phyloP scores from a whole-genome alignment of 2,329 filamentous ascomycete genomes.

The Hymenoscyphus repandus region DNA sequence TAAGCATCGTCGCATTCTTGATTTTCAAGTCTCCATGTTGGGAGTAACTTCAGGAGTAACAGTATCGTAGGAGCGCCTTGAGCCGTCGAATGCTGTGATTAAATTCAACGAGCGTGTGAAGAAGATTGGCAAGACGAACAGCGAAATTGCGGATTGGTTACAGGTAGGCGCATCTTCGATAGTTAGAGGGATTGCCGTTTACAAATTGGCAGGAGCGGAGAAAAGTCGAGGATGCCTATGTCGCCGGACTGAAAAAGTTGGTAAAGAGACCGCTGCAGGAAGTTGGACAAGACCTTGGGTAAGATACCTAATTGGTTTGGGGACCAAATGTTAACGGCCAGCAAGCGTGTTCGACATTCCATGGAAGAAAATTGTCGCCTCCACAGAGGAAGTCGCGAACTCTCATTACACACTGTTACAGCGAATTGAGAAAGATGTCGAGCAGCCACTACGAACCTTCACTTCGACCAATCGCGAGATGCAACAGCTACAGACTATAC shows the following conservation, averaged over 20 bases:
- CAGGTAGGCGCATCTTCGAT: constrained; percentile 54
- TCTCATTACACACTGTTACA: constrained; percentile 77
- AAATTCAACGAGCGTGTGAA: constrained; percentile 83
- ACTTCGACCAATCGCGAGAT: constrained; percentile 67
- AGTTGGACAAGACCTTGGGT: constrained; percentile 80
- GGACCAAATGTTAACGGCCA: constrained; percentile 19
- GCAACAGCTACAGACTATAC: constrained; percentile 73
- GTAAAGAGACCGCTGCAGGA: constrained; percentile 69
- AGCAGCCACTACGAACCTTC: constrained; percentile 75
- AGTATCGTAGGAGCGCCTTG: constrained; percentile 62
- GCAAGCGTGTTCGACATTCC: constrained; percentile 79
- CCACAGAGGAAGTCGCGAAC: constrained; percentile 73
- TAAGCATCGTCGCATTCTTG: constrained; percentile 45
- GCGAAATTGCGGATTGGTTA: constrained; percentile 93
- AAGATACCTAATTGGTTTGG: constrained; percentile 34
- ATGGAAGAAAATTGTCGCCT: constrained; percentile 81
- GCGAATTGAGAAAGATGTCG: constrained; percentile 84
- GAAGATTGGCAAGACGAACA: constrained; percentile 79
- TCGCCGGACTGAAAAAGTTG: constrained; percentile 74
- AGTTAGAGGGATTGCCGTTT: constrained; percentile 14
- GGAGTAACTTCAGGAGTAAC: constrained; percentile 17
- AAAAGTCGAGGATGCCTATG: constrained; percentile 86
- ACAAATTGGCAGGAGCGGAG: constrained; percentile 69
- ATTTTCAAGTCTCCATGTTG: neutral
- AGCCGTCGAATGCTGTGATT: constrained; percentile 74